Evolutionary conservation across 192 early-diverging fungal species (phyloP).

Genomic region (Piromyces finnis): DNA sequence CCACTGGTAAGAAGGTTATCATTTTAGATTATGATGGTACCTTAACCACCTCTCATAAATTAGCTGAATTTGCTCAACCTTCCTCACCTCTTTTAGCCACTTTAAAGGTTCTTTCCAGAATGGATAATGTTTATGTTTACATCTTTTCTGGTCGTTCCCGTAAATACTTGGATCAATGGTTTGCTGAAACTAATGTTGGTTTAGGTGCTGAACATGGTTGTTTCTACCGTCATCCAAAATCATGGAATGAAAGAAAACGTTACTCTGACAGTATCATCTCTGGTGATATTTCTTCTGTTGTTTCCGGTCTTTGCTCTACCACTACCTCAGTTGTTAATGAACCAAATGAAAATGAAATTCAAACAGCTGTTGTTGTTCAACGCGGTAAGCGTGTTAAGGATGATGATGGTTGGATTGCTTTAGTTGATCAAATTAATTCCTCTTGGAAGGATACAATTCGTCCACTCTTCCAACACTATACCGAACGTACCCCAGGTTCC

Average conservation of each 20-base stretch:
- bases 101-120: slow-evolving; percentile 45
- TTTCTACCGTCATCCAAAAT: slow-evolving; percentile 83
- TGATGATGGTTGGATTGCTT: slow-evolving; percentile 62
- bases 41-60: slow-evolving; percentile 59
- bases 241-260: background rate
- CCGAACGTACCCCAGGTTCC: slow-evolving; percentile 87
- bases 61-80: slow-evolving; percentile 89
- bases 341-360: background rate
- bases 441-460: slow-evolving; percentile 83
- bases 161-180: slow-evolving; percentile 81
- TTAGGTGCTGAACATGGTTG: slow-evolving; percentile 95
- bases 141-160: slow-evolving; percentile 87
- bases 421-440: slow-evolving; percentile 76
- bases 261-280: background rate
- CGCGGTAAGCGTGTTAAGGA: slow-evolving; percentile 16
- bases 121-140: slow-evolving; percentile 82
- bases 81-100: slow-evolving; percentile 48
- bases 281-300: background rate
- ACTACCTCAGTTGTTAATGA: slow-evolving; percentile 11
- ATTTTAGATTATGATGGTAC: slow-evolving; percentile 97
- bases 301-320: slow-evolving; percentile 1
- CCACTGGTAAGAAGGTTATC: slow-evolving; percentile 56
- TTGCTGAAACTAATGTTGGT: slow-evolving; percentile 67
- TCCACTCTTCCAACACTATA: slow-evolving; percentile 93
- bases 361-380: background rate